phyloP scores from a whole-genome alignment of 2,329 filamentous ascomycete species.

The Curvularia sp. region DNA sequence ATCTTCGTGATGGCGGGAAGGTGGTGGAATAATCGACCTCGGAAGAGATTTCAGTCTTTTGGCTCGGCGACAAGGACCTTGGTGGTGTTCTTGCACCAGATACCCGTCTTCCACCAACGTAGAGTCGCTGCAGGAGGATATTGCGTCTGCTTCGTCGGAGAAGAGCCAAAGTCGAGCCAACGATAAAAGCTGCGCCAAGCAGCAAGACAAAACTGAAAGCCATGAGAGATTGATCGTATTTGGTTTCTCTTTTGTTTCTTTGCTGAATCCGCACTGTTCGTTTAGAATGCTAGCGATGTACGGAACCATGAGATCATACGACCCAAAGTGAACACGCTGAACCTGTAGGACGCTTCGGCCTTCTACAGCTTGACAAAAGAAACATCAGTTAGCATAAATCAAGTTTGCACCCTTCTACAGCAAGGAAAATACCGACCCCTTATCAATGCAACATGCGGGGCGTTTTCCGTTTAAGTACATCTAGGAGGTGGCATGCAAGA shows the following conservation, averaged over 20 bases:
- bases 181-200: conserved; percentile 43
- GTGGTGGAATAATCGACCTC: conserved; percentile 53
- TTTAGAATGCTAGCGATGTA: background rate
- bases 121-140: conserved; percentile 51
- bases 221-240: conserved; percentile 2
- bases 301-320: background rate
- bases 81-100: conserved; percentile 62
- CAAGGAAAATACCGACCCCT: conserved; percentile 6
- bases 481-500: conserved; percentile 12
- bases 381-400: background rate
- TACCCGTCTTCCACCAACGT: conserved; percentile 51
- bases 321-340: background rate
- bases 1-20: conserved; percentile 62
- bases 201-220: conserved; percentile 37
- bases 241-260: background rate
- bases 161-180: conserved; percentile 38
- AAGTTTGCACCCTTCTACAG: background rate
- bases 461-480: conserved; percentile 20
- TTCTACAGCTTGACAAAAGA: background rate
- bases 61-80: conserved; percentile 61
- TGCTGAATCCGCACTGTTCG: background rate
- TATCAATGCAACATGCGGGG: conserved; percentile 24
- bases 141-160: conserved; percentile 50
- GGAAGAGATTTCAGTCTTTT: conserved; percentile 43
- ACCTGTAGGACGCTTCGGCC: background rate